Conservation (phyloP, 2,329 filamentous ascomycete genomes). For the Exophiala viscosa region DNA sequence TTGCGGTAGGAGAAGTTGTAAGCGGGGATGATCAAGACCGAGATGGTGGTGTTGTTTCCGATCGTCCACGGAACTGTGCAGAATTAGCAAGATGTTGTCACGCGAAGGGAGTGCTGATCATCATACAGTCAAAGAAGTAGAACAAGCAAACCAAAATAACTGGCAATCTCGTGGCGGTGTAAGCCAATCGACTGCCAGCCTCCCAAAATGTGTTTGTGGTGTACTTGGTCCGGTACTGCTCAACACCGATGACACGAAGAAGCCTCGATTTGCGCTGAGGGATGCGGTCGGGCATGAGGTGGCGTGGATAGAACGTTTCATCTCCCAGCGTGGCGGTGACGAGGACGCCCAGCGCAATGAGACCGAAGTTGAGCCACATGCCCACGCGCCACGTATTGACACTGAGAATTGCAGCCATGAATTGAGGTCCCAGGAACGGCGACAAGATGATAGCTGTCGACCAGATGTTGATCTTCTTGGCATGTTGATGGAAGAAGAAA, state of each 20-base stretch:
- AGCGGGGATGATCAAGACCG: slow-evolving; percentile 47
- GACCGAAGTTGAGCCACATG: slow-evolving; percentile 31
- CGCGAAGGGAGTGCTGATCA: slow-evolving; percentile 30
- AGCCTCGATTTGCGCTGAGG: slow-evolving; percentile 27
- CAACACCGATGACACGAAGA: slow-evolving; percentile 29
- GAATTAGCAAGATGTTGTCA: slow-evolving; percentile 38
- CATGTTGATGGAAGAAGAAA: slow-evolving; percentile 58
- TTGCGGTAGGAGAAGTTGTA: slow-evolving; percentile 48
- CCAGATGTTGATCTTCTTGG: slow-evolving; percentile 39
- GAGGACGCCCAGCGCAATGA: slow-evolving; percentile 28
- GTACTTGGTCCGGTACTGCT: slow-evolving; percentile 30
- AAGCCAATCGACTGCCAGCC: slow-evolving; percentile 39
- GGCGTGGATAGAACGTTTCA: slow-evolving; percentile 32
- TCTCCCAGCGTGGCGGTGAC: slow-evolving; percentile 29
- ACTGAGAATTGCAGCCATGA: slow-evolving; percentile 50
- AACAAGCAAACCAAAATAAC: slow-evolving; percentile 32
- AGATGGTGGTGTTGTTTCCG: slow-evolving; percentile 54
- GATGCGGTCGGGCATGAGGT: slow-evolving; percentile 23
- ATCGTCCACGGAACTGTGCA: slow-evolving; percentile 48
- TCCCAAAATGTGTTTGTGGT: slow-evolving; percentile 41
- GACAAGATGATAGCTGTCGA: slow-evolving; percentile 36
- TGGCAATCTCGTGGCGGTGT: slow-evolving; percentile 36
- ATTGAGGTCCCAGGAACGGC: slow-evolving; percentile 39
- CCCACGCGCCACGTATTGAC: slow-evolving; percentile 35
- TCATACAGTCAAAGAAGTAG: slow-evolving; percentile 32